A percentile compares a stretch with the other conserved stretches of the same genome.
Evolutionary conservation across 768 basidiomycete species (phyloP).

Genomic region (Boletales sp.): DNA sequence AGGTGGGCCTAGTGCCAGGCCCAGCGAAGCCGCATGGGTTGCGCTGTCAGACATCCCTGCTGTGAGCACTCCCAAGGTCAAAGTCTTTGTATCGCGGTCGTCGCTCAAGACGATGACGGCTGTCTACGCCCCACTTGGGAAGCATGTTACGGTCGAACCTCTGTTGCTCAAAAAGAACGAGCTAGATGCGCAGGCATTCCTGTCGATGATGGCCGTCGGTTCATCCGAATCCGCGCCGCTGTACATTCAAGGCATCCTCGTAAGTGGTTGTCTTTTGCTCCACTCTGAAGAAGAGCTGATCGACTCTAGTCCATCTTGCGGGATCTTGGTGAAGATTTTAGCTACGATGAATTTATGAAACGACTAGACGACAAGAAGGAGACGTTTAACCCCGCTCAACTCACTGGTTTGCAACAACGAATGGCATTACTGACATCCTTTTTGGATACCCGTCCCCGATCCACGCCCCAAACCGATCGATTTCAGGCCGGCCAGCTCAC

Average conservation of each 20-base stretch:
- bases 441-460: conserved; percentile 31
- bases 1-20: conserved; percentile 53
- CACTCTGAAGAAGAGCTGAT: conserved; percentile 6
- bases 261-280: conserved; percentile 29
- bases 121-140: conserved; percentile 52
- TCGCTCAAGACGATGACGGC: conserved; percentile 58
- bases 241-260: conserved; percentile 67
- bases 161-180: conserved; percentile 55
- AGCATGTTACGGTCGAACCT: conserved; percentile 48
- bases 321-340: conserved; percentile 57
- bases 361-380: conserved; percentile 44
- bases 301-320: conserved; percentile 52
- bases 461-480: conserved; percentile 24
- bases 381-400: conserved; percentile 55
- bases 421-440: conserved; percentile 60
- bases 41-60: conserved; percentile 36
- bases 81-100: conserved; percentile 58
- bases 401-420: conserved; percentile 57
- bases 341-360: conserved; percentile 46
- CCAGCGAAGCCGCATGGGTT: conserved; percentile 67
- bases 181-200: conserved; percentile 62
- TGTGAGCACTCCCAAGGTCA: conserved; percentile 31
- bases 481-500: conserved; percentile 60
- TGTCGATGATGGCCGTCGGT: conserved; percentile 73
- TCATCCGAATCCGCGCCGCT: conserved; percentile 60